These are phyloP conservation scores for Penicillium angulare DNA, from an alignment of 495 filamentous ascomycete species.

Conservation along the genomic window DNA sequence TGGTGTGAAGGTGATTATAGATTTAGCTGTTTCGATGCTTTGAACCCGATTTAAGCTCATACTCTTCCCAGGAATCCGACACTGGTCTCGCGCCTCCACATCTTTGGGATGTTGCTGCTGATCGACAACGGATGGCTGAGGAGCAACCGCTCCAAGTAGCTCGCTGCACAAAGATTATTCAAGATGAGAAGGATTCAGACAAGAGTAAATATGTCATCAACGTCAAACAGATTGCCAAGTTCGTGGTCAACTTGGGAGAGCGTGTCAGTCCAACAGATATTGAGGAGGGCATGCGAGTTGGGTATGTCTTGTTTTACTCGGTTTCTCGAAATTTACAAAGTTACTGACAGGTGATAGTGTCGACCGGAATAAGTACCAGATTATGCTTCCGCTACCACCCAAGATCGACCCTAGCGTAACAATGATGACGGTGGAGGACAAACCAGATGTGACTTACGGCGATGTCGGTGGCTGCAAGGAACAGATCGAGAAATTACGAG, in stretches of 20 bases:
- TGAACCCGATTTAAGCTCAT: conserved; percentile 20
- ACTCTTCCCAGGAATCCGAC: conserved; percentile 77
- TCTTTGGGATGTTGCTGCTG: conserved; percentile 97
- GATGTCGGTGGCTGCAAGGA: conserved; percentile 99
- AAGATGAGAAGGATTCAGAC: conserved; percentile 91
- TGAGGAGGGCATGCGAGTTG: conserved; percentile 97
- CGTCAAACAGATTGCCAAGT: conserved; percentile 99
- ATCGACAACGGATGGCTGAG: conserved; percentile 96
- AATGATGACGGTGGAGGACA: conserved; percentile 99
- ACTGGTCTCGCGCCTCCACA: conserved; percentile 97
- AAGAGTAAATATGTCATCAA: conserved; percentile 99
- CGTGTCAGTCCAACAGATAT: conserved; percentile 98
- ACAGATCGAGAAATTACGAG: conserved; percentile 97
- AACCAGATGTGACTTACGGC: conserved; percentile 98
- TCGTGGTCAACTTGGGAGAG: conserved; percentile 97
- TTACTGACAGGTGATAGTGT: conserved; percentile 55
- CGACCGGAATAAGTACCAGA: conserved; percentile 98
- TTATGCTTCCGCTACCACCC: conserved; percentile 91
- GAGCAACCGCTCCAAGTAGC: conserved; percentile 98
- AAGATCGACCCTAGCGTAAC: conserved; percentile 99
- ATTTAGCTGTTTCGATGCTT: conserved; percentile 10
- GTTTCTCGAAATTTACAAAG: neutral
- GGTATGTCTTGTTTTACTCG: conserved; percentile 45
- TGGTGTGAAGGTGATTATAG: conserved; percentile 60
- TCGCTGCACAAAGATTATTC: conserved; percentile 98